phyloP scores from a whole-genome alignment of 805 yeast genomes.

The Allodekkera sacchari region DNA sequence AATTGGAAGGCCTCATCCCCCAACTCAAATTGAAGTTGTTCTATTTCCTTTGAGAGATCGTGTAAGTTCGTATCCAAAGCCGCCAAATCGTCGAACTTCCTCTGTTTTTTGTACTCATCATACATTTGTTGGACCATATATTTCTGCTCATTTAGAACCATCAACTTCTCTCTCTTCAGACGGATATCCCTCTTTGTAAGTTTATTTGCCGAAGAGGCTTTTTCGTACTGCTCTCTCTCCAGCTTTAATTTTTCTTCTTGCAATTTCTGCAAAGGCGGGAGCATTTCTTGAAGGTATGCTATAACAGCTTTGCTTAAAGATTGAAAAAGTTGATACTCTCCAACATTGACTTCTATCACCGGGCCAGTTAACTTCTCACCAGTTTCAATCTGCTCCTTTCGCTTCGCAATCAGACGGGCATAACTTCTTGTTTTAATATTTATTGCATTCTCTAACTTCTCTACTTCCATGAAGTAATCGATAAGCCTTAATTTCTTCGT shows the following conservation, averaged over 20 bases:
- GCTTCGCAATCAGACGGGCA: no score
- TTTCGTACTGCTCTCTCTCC: slow-evolving; percentile 6
- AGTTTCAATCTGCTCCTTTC: background rate
- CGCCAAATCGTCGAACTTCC: slow-evolving; percentile 71
- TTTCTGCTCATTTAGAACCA: slow-evolving; percentile 82
- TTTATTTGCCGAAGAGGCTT: slow-evolving; percentile 7
- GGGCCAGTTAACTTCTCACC: background rate
- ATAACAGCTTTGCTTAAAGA: slow-evolving; percentile 53
- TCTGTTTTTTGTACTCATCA: slow-evolving; percentile 47
- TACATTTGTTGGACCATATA: slow-evolving; percentile 64
- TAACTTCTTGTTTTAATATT: slow-evolving; percentile 19
- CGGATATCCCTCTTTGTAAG: slow-evolving; percentile 48
- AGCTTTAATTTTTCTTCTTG: slow-evolving; percentile 31
- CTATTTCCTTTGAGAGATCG: slow-evolving; percentile 47
- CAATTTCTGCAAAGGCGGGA: slow-evolving; percentile 54
- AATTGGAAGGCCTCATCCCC: slow-evolving; percentile 41
- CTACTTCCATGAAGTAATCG: slow-evolving; percentile 43
- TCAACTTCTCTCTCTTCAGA: slow-evolving; percentile 58
- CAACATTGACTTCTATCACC: slow-evolving; percentile 15
- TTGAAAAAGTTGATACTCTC: slow-evolving; percentile 39
- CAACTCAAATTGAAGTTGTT: slow-evolving; percentile 35
- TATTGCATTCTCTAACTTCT: slow-evolving; percentile 37
- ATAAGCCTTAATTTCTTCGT: slow-evolving; percentile 36
- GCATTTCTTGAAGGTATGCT: slow-evolving; percentile 55
- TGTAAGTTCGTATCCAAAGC: slow-evolving; percentile 48